Evolutionary conservation across 768 basidiomycete species (phyloP), one percentile per base, ranked within the genome.

Genomic region (Pilatotrama ljubarskyi): DNA sequence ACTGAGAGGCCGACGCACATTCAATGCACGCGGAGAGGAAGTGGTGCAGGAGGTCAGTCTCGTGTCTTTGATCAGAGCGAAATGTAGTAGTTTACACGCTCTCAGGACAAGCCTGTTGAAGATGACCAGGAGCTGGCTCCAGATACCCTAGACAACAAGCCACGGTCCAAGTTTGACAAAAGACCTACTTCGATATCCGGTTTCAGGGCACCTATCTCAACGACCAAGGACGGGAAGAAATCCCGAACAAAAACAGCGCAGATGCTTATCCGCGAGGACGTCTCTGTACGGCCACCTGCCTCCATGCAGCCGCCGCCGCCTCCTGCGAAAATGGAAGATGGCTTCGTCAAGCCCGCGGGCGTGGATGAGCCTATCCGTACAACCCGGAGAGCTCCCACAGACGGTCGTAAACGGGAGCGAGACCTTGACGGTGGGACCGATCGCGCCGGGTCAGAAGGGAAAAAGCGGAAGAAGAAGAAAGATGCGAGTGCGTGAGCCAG

Each of bases 281-380:
- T 55, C 13, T 40, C 29, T 44, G 56, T 61, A 17, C 51, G 64
- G 0, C 57, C 56, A 20, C 65, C 63, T 5, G 24, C 53, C 0
- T 36, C 59, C 18, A 50, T 53, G 46, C 55, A 55, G 40, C 15
- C 51, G 7, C 26, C 58, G n/a, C 6, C 3, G 20, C 17, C 40
- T 9, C 15, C 46, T 0, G 40, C 49, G 18, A 46, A 48, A 13
- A 8, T 29, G 3, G 43, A 35, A 5, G 51, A 58, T 22, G 68
- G 65, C 2, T 86, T 86, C 70, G 62, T 84, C 59, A 85, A 84
- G 64, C 85, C 85, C 35, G 74, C 77, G 44, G 84, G 84, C 29
- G 78, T 87, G 17, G 84, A 86, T 58, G 82, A 79, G 35, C 71
- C 75, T 53, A 63, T 62, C 7, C 29, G 57, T 6, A n/a, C 59